Conservation (phyloP, 192 early-diverging fungal species). For the Diversispora epigaea region DNA sequence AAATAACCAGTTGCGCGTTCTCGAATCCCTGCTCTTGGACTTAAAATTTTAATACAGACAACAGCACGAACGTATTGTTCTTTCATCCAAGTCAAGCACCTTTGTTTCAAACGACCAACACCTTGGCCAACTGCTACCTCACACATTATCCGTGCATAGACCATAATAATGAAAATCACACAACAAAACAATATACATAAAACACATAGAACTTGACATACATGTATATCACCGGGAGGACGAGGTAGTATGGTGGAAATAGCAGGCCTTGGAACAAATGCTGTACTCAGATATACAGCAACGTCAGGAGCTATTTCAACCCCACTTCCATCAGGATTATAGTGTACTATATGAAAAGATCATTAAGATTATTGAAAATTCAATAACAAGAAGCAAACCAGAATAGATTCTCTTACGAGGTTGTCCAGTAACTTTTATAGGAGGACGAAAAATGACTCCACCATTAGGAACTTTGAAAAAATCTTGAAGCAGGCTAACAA, state of each 20-base stretch:
- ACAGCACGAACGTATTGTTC: slow-evolving; percentile 15
- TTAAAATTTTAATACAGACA: slow-evolving; percentile 7
- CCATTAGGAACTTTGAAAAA: slow-evolving; percentile 8
- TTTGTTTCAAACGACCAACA: background rate
- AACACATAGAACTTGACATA: slow-evolving; percentile 19
- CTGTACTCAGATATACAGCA: slow-evolving; percentile 1
- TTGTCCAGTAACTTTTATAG: background rate
- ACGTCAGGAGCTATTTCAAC: no score
- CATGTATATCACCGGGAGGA: slow-evolving; percentile 1
- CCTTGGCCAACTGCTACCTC: slow-evolving; percentile 9
- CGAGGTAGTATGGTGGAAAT: background rate
- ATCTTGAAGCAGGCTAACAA: background rate
- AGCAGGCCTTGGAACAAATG: slow-evolving; percentile 7
- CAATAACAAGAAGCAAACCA: slow-evolving; percentile 14
- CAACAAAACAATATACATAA: slow-evolving; percentile 17
- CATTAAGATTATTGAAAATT: background rate
- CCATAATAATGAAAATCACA: slow-evolving; percentile 18
- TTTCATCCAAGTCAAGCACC: slow-evolving; percentile 2
- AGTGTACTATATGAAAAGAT: slow-evolving; percentile 24
- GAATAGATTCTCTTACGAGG: background rate
- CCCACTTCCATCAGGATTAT: background rate
- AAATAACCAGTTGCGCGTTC: slow-evolving; percentile 17
- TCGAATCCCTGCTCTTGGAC: slow-evolving; percentile 10
- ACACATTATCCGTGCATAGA: slow-evolving; percentile 20
- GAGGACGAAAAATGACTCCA: background rate